Evolutionary conservation across 73 alveolate species (phyloP), one percentile per base, ranked within the genome.

Genomic region (Uronychia binucleata): DNA sequence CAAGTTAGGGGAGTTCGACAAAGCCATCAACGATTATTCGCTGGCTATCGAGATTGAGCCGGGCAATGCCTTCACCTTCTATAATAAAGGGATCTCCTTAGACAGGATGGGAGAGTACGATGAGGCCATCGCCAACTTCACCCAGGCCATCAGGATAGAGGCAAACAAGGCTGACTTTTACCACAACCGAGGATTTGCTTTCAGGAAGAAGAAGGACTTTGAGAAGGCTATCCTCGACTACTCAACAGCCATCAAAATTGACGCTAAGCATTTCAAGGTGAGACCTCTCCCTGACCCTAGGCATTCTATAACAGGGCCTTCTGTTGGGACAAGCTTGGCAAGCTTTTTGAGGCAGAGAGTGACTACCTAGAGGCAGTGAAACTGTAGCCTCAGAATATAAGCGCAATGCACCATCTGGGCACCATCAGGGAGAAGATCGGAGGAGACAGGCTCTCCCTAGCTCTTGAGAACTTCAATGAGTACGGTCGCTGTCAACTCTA

Each of bases 161-260:
- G 98, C 99, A 0, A 92, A 93, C 77, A 98, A 97, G 90, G 99
- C 98, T 27, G 99, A 98, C 86, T 98, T 98, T 88, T 98, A 97
- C 91, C 99, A 97, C 84, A 98, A 98, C 89, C 79, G 99, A 78
- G 99, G 99, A 31, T 98, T 96, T 90, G 99, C 99, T 74, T 94
- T 87, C 80, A 88, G 99, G 88, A 98, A 98, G 91, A 91, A 94
- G 89, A 96, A 97, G 79, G 94, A 93, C 35, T 94, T 91, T 88
- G 86, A 88, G 29, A 95, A 90, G 57, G 99, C 99, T 0, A 95
- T 98, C 30, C 75, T 91, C 35, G 99, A 98, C 84, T 98, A 97
- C 88, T 91, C 96, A 57, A 88, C 90, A 34, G 99, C 98, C 30
- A 92, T 98, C 31, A 87, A 94, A 60, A 60, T 98, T 75, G 99